Conservation (phyloP, 179 eudicot genomes). For the Nepenthes alata region DNA sequence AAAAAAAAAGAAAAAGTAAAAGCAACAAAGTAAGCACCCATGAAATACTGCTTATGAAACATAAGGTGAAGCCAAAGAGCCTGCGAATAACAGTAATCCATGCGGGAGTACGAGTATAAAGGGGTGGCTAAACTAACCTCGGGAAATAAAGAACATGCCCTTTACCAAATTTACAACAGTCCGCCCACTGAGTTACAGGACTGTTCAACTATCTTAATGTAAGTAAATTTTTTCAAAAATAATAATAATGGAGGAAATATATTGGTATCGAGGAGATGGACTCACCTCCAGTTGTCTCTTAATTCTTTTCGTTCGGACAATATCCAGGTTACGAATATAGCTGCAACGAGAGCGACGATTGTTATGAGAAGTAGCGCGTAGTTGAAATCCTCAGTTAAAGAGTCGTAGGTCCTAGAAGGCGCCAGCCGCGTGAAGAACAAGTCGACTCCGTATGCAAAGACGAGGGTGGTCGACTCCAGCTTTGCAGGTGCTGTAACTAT, state of each 20-base stretch:
- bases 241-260: background rate
- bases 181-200: too few relatives aligned
- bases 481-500: slow-evolving; percentile 69
- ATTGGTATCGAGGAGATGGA: background rate
- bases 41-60: too few relatives aligned
- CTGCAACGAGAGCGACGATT: slow-evolving; percentile 64
- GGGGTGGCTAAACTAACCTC: too few relatives aligned
- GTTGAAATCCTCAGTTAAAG: slow-evolving; percentile 93
- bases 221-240: too few relatives aligned
- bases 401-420: slow-evolving; percentile 88
- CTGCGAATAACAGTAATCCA: too few relatives aligned
- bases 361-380: slow-evolving; percentile 84
- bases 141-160: too few relatives aligned
- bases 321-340: slow-evolving; percentile 83
- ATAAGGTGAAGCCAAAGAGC: too few relatives aligned
- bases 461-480: slow-evolving; percentile 88
- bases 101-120: too few relatives aligned
- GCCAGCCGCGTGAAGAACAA: slow-evolving; percentile 79
- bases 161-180: too few relatives aligned
- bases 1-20: too few relatives aligned
- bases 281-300: slow-evolving; percentile 95
- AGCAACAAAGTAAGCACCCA: too few relatives aligned
- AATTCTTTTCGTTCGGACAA: slow-evolving; percentile 84
- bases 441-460: slow-evolving; percentile 78
- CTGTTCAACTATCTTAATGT: too few relatives aligned